Evolutionary conservation across 495 filamentous ascomycete genomes (phyloP).

Genomic region (Podospora pseudopauciseta): DNA sequence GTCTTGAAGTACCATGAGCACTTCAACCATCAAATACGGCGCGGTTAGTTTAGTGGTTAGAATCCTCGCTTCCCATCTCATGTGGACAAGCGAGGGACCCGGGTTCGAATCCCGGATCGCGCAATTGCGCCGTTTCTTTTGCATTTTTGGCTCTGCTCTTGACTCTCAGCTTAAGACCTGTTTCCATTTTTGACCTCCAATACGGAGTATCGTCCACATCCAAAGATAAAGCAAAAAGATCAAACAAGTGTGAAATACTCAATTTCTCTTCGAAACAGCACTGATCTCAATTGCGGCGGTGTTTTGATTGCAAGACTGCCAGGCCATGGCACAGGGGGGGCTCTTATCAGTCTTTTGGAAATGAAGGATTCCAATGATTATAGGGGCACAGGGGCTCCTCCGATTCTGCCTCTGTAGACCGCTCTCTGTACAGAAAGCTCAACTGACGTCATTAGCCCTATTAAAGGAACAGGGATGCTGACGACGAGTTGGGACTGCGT

Average conservation of each 20-base stretch:
- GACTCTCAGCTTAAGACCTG: neutral
- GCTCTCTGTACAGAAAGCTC: neutral
- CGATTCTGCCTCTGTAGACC: neutral
- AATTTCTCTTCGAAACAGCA: neutral
- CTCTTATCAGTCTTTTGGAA: neutral
- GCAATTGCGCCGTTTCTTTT: conserved; percentile 7
- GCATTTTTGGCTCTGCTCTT: neutral
- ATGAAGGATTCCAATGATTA: neutral
- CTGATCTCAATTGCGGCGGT: neutral
- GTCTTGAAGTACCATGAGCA: neutral
- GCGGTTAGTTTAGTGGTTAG: conserved; percentile 6
- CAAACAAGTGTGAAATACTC: neutral
- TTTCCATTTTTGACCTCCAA: neutral
- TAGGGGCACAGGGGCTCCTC: neutral
- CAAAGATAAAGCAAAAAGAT: neutral
- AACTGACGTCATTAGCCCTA: neutral
- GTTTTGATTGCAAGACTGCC: neutral
- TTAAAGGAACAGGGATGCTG: neutral
- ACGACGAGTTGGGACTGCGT: neutral
- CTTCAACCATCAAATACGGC: neutral
- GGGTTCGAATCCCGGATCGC: conserved; percentile 6
- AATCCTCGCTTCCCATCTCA: conserved; percentile 6
- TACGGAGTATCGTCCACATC: neutral
- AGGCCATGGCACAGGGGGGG: neutral
- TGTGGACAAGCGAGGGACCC: conserved; percentile 3